A percentile compares a stretch with the other conserved stretches of the same genome.
Evolutionary conservation across 331 rosid genomes (phyloP).

Genomic region (Telfairia occidentalis): DNA sequence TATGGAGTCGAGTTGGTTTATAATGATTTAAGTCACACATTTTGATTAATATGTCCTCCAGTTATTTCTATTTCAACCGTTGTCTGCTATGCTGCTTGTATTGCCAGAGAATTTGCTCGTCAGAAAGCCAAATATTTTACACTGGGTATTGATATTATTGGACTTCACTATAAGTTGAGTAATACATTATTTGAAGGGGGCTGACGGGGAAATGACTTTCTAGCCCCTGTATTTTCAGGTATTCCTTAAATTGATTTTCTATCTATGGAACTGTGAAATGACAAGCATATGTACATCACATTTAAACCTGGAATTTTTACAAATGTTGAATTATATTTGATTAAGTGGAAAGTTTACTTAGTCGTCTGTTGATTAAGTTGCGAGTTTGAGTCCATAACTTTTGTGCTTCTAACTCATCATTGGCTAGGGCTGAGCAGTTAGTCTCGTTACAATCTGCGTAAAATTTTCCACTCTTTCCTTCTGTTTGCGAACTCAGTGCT

Average conservation of each 20-base stretch:
- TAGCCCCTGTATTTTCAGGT: not conserved
- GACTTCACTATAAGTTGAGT: not conserved
- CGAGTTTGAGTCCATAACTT: conserved; percentile 67
- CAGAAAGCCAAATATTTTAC: not conserved
- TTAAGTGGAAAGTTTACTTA: conserved; percentile 33
- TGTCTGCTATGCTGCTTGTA: not conserved
- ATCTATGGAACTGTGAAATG: conserved; percentile 7
- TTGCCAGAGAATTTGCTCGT: conserved; percentile 2
- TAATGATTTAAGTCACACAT: not conserved
- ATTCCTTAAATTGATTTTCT: conserved; percentile 5
- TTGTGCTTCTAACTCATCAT: conserved; percentile 62
- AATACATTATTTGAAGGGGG: conserved; percentile 7
- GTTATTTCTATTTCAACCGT: not conserved
- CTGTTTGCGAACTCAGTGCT: conserved; percentile 56
- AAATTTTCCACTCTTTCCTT: conserved; percentile 68
- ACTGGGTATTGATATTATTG: not conserved
- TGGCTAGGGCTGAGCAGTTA: conserved; percentile 60
- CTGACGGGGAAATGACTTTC: not conserved
- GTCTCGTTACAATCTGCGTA: conserved; percentile 79
- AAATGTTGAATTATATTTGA: not conserved
- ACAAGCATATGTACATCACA: conserved; percentile 14
- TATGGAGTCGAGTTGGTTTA: not conserved
- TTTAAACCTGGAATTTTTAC: conserved; percentile 10
- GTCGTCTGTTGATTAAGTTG: conserved; percentile 43
- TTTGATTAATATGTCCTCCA: not conserved